These are phyloP conservation scores for Candida gigantensis DNA, from an alignment of 1,139 yeast genomes.

Conservation along the genomic window DNA sequence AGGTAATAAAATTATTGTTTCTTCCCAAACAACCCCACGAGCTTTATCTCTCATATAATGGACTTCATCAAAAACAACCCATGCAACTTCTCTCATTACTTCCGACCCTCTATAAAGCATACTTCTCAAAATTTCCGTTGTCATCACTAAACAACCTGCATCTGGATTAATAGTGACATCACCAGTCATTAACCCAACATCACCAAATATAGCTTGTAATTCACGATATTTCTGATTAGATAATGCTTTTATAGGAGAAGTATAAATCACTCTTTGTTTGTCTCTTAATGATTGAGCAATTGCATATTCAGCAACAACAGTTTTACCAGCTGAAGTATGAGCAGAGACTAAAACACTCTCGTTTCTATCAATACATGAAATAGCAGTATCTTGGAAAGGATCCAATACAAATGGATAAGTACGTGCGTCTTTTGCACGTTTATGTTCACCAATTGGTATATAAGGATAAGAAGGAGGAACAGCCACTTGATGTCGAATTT, in stretches of 20 bases:
- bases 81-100: constrained; percentile 93
- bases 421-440: constrained; percentile 71
- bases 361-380: constrained; percentile 88
- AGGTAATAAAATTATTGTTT: constrained; percentile 91
- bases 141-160: constrained; percentile 96
- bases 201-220: constrained; percentile 86
- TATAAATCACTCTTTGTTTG: constrained; percentile 92
- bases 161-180: constrained; percentile 97
- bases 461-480: constrained; percentile 90
- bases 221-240: constrained; percentile 97
- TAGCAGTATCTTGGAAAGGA: constrained; percentile 95
- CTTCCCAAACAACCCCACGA: constrained; percentile 99
- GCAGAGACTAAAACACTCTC: constrained; percentile 98
- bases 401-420: constrained; percentile 90
- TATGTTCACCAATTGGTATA: constrained; percentile 84
- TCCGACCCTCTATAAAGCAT: constrained; percentile 95
- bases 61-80: constrained; percentile 95
- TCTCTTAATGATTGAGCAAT: constrained; percentile 91
- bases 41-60: constrained; percentile 95
- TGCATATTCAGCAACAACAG: constrained; percentile 98
- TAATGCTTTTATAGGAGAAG: constrained; percentile 96
- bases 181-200: constrained; percentile 97
- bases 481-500: constrained; percentile 97
- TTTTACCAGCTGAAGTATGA: constrained; percentile 98
- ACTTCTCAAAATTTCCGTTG: constrained; percentile 90